These are phyloP conservation scores for Pharus latifolius DNA, from an alignment of 176 grass and related monocot species.

Conservation along the genomic window DNA sequence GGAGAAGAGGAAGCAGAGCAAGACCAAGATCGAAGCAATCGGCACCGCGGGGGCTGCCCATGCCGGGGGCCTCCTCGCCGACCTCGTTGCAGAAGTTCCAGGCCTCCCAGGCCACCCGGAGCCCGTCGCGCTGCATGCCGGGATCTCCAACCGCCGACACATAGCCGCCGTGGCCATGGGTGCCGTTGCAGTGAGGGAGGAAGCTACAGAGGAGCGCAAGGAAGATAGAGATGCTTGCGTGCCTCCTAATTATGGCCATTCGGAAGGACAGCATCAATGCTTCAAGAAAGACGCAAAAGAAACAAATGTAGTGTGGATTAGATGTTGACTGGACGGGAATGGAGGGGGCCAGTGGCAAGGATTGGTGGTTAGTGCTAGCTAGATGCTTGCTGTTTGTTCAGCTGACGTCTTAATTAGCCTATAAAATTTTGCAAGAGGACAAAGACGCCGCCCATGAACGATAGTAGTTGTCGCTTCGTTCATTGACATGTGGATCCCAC, in stretches of 20 bases:
- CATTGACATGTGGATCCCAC: too few relatives aligned
- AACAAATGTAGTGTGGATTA: too few relatives aligned
- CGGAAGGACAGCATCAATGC: too few relatives aligned
- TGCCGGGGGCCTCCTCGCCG: constrained; percentile 58
- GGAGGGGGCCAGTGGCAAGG: too few relatives aligned
- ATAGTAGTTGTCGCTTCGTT: too few relatives aligned
- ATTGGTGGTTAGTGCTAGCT: too few relatives aligned
- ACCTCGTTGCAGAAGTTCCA: constrained; percentile 99
- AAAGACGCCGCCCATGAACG: too few relatives aligned
- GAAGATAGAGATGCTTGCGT: not conserved
- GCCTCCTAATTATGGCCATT: not conserved
- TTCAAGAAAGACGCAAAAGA: too few relatives aligned
- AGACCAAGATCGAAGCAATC: constrained; percentile 85
- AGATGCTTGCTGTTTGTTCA: too few relatives aligned
- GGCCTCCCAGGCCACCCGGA: constrained; percentile 77
- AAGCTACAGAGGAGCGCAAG: not conserved
- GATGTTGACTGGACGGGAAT: too few relatives aligned
- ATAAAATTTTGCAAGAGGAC: too few relatives aligned
- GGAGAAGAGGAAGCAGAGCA: not conserved
- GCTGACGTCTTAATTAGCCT: too few relatives aligned
- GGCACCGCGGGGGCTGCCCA: constrained; percentile 82
- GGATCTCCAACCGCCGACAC: constrained; percentile 73
- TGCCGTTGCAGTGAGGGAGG: not conserved
- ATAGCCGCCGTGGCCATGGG: constrained; percentile 1
- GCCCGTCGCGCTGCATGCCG: constrained; percentile 69